Base-by-base conservation (phyloP, 192 early-diverging fungal species). In the Dispira simplex region DNA sequence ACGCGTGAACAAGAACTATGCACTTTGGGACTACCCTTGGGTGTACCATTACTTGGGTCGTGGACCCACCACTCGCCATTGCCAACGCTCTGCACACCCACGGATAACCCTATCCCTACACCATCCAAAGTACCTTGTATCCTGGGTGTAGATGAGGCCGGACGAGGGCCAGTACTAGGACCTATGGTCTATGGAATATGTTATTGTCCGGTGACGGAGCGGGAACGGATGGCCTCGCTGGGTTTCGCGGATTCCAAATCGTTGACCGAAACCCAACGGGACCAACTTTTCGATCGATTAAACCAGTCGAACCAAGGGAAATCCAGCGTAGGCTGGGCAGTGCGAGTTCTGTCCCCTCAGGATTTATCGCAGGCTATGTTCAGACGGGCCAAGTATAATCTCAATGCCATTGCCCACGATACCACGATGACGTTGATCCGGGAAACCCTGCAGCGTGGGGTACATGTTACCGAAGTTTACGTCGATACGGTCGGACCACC, bases 141-240 rank as follows among this genome's bases (percentile, higher is more conserved):
- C 1, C 72, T 97, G 39, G 95, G 97, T 26, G 89, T 99, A 0
- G 97, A 99, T 68, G 97, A 99, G 64, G 97, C 97, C 25, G 97
- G 97, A 10, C 74, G 95, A 14, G 97, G 97, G 0, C 97, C 97
- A 9, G 95, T 97, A 0, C 79, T 98, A 0, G 91, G 92, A 0
- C 92, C 94, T 11, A 99, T 99, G 97, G 95, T 98, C 0, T 99
- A 98, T 71, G 90, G 90, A 0, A 75, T 88, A n/a, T 85, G 87
- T 51, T 98, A 86, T 68, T 87, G 85, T 51, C 81, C 83, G 0
- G 56, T 88, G 1, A 75, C 77, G 2, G 75, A 79, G 44, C 81
- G 86, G 64, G 74, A 83, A 0, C 66, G 81, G 46, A 71, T 97
- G 12, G 84, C 79, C 44, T 72, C 71, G 9, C 48, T 92, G 11